Conservation (phyloP, 805 yeast species). For the Pichia deserticola region DNA sequence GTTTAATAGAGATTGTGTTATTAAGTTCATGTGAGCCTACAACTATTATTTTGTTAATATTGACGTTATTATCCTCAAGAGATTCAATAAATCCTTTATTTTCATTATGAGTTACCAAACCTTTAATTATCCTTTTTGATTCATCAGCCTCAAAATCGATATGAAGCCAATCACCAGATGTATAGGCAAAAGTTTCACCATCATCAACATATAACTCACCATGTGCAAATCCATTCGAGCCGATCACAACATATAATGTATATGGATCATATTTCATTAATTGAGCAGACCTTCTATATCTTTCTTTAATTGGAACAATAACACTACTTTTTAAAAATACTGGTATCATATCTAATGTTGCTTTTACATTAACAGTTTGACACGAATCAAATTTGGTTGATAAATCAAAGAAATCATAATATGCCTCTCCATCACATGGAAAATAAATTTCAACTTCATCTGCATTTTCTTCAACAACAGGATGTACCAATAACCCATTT, state of each 20-base stretch:
- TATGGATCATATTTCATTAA: slow-evolving; percentile 76
- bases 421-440: slow-evolving; percentile 45
- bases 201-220: slow-evolving; percentile 69
- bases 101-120: slow-evolving; percentile 14
- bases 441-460: slow-evolving; percentile 35
- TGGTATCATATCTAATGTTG: slow-evolving; percentile 60
- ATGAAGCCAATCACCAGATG: slow-evolving; percentile 41
- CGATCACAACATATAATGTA: slow-evolving; percentile 59
- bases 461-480: slow-evolving; percentile 56
- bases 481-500: slow-evolving; percentile 69
- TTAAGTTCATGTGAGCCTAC: slow-evolving; percentile 27
- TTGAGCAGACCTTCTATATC: slow-evolving; percentile 73
- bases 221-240: slow-evolving; percentile 37
- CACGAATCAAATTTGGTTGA: slow-evolving; percentile 25
- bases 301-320: slow-evolving; percentile 56
- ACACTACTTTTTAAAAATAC: slow-evolving; percentile 73
- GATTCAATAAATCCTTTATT: slow-evolving; percentile 20
- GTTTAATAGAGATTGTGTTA: slow-evolving; percentile 18
- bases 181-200: slow-evolving; percentile 62
- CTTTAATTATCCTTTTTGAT: slow-evolving; percentile 26
- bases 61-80: slow-evolving; percentile 27
- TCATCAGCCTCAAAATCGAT: slow-evolving; percentile 34
- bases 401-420: slow-evolving; percentile 42
- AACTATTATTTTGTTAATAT: slow-evolving; percentile 49
- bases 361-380: slow-evolving; percentile 36